These are phyloP conservation scores for Blastocystis sp. DNA, from an alignment of 352 stramenopile genomes.

Conservation along the genomic window DNA sequence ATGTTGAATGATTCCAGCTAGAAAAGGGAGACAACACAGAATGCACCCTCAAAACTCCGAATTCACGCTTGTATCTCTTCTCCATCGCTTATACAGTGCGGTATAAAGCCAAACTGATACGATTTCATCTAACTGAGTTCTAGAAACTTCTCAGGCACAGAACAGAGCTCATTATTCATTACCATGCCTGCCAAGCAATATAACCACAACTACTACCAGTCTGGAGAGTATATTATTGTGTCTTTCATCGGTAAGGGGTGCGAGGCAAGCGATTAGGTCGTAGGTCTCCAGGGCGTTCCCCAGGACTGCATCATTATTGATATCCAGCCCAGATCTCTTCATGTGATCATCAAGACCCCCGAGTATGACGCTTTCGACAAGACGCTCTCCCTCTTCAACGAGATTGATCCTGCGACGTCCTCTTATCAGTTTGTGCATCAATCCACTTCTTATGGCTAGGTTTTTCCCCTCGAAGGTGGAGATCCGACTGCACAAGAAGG, in stretches of 20 bases:
- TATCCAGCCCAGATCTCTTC: constrained; percentile 42
- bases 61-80: no score
- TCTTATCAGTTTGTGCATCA: constrained; percentile 41
- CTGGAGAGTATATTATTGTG: constrained; percentile 36
- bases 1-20: no score
- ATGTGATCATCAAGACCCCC: constrained; percentile 52
- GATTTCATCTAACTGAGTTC: constrained; percentile 2
- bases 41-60: no score
- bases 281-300: constrained; percentile 41
- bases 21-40: no score
- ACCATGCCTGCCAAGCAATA: constrained; percentile 38
- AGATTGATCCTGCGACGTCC: constrained; percentile 47
- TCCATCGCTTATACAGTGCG: no score
- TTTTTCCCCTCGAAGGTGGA: constrained; percentile 67
- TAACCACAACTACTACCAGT: constrained; percentile 66
- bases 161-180: not conserved
- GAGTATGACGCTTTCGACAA: constrained; percentile 63
- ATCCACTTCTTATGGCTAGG: not conserved
- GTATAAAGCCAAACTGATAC: no score
- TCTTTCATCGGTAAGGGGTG: constrained; percentile 46
- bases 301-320: constrained; percentile 47
- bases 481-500: constrained; percentile 57
- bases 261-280: not conserved
- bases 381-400: constrained; percentile 28
- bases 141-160: constrained; percentile 44